Evolutionary conservation across 2,329 filamentous ascomycete species (phyloP).

Genomic region (Pyricularia sp.): DNA sequence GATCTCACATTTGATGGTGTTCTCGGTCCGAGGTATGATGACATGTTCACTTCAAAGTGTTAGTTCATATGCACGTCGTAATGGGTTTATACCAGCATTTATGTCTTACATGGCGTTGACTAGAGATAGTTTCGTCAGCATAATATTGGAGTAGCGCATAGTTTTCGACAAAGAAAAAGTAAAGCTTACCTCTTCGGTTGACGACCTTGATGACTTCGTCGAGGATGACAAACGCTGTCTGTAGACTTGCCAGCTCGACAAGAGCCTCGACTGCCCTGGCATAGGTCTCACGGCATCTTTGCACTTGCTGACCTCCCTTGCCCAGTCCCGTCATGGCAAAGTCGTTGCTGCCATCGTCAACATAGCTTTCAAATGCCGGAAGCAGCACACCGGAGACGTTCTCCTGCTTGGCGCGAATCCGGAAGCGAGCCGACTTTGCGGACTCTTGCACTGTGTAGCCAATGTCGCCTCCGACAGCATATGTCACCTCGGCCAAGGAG

Average conservation of each 20-base stretch:
- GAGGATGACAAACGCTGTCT: slow-evolving; percentile 92
- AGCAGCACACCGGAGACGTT: slow-evolving; percentile 96
- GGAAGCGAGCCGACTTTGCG: slow-evolving; percentile 82
- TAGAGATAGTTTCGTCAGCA: slow-evolving; percentile 23
- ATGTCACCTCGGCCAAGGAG: slow-evolving; percentile 92
- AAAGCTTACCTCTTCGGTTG: slow-evolving; percentile 66
- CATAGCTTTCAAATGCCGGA: slow-evolving; percentile 84
- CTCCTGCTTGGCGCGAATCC: slow-evolving; percentile 89
- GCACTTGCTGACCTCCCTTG: slow-evolving; percentile 94
- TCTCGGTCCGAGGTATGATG: slow-evolving; percentile 95
- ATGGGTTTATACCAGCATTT: background rate
- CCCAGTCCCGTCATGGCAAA: slow-evolving; percentile 92
- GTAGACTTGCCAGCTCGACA: slow-evolving; percentile 85
- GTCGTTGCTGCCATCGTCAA: slow-evolving; percentile 81
- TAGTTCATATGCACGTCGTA: background rate
- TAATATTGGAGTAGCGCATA: slow-evolving; percentile 9
- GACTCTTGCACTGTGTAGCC: slow-evolving; percentile 96
- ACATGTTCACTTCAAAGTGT: slow-evolving; percentile 56
- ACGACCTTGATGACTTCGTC: slow-evolving; percentile 99
- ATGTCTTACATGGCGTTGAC: slow-evolving; percentile 78
- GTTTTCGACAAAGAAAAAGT: background rate
- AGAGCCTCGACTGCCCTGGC: slow-evolving; percentile 89
- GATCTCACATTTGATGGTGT: slow-evolving; percentile 85
- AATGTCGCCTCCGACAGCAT: slow-evolving; percentile 90
- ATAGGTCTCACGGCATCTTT: slow-evolving; percentile 90